Conservation (phyloP, 129 eudicot species). For the Centaurea solstitialis region DNA sequence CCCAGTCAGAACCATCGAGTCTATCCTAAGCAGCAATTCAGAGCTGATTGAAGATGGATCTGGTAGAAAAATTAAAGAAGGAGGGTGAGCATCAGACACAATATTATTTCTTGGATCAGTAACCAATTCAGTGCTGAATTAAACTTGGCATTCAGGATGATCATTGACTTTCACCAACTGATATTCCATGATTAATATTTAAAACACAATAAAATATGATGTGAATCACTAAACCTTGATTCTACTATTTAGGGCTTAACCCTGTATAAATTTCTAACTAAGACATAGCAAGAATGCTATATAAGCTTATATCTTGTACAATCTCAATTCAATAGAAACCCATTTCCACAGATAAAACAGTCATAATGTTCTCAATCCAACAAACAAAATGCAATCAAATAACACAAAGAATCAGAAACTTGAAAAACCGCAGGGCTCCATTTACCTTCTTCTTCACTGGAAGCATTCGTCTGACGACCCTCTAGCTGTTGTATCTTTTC, state of each 20-base stretch:
- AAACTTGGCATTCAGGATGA: not conserved
- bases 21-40: slow-evolving; percentile 65
- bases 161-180: not conserved
- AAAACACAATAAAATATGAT: not conserved
- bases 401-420: not conserved
- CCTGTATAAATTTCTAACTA: too few species aligned
- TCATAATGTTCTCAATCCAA: not conserved
- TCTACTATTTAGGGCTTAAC: too few species aligned
- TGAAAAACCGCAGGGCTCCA: not conserved
- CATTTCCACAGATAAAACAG: not conserved
- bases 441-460: slow-evolving; percentile 50
- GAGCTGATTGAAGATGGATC: slow-evolving; percentile 48
- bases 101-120: not conserved
- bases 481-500: slow-evolving; percentile 49
- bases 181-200: not conserved
- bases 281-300: too few species aligned
- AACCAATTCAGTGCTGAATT: not conserved
- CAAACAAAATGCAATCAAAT: too few species aligned
- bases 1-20: slow-evolving; percentile 68
- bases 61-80: slow-evolving; percentile 12
- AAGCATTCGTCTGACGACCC: slow-evolving; percentile 26
- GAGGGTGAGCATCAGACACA: not conserved
- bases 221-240: not conserved
- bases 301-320: too few species aligned
- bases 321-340: too few species aligned